Conservation (phyloP, 352 stramenopile genomes). For the Globisporangium sylvaticum region DNA sequence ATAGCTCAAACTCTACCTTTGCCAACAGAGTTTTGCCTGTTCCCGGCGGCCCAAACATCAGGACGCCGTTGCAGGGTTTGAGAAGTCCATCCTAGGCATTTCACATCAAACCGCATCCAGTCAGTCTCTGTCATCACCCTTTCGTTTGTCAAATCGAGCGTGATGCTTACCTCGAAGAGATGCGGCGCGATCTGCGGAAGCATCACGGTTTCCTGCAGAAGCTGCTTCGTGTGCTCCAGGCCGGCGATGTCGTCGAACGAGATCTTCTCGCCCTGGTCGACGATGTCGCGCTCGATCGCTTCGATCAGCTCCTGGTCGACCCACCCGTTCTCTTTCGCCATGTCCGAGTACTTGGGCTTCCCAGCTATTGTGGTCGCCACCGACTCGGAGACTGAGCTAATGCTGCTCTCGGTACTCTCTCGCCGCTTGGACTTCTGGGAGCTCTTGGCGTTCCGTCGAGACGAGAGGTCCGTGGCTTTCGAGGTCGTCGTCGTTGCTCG, state of each 20-base stretch:
- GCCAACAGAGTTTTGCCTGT: conserved; percentile 89
- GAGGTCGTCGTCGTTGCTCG: conserved; percentile 7
- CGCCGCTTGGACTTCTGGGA: conserved; percentile 13
- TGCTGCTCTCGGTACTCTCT: conserved; percentile 15
- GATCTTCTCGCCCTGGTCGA: conserved; percentile 64
- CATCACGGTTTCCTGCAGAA: conserved; percentile 84
- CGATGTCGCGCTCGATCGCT: conserved; percentile 84
- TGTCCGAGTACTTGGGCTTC: conserved; percentile 75
- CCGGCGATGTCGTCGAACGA: conserved; percentile 77
- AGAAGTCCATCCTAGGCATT: conserved; percentile 67
- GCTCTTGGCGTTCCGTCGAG: conserved; percentile 10
- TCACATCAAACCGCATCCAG: background rate
- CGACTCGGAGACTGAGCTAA: conserved; percentile 5
- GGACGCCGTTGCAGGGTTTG: conserved; percentile 76
- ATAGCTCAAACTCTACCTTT: conserved; percentile 23
- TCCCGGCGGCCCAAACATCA: conserved; percentile 87
- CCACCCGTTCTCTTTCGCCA: conserved; percentile 69
- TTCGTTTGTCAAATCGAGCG: too few relatives aligned
- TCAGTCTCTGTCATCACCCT: too few relatives aligned
- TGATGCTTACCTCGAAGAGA: conserved; percentile 52
- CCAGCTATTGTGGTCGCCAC: conserved; percentile 1
- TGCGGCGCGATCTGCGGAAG: conserved; percentile 81
- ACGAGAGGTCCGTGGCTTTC: conserved; percentile 1
- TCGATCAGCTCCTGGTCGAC: conserved; percentile 82
- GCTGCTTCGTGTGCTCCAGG: conserved; percentile 73